These are phyloP conservation scores for Exobasidium rhododendri DNA, from an alignment of 1,284 basidiomycete genomes.

Conservation along the genomic window DNA sequence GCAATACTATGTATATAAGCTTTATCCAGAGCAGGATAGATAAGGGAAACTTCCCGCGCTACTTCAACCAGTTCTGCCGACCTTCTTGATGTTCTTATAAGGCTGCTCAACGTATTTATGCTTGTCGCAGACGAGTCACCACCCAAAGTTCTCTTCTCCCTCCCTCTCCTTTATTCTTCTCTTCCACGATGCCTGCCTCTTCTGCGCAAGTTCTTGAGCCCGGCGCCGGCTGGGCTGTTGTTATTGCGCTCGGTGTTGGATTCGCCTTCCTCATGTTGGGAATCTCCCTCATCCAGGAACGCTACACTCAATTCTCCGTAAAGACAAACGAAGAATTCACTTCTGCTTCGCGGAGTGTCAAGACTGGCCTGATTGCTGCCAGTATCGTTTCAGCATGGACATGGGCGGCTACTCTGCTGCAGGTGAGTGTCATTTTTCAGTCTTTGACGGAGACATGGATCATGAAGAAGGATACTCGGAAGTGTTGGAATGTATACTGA, in stretches of 20 bases:
- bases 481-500: too few relatives aligned
- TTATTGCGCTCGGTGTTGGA: conserved; percentile 44
- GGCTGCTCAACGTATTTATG: too few relatives aligned
- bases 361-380: conserved; percentile 82
- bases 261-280: conserved; percentile 44
- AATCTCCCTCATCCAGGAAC: conserved; percentile 43
- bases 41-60: too few relatives aligned
- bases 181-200: conserved; percentile 15
- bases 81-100: too few relatives aligned
- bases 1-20: too few relatives aligned
- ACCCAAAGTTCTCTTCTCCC: background rate
- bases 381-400: conserved; percentile 68
- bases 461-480: background rate
- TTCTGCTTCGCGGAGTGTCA: conserved; percentile 56
- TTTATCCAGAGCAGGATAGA: too few relatives aligned
- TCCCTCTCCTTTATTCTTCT: background rate
- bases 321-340: conserved; percentile 50
- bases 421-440: too few relatives aligned
- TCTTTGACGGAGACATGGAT: too few relatives aligned
- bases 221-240: conserved; percentile 50
- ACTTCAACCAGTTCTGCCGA: too few relatives aligned
- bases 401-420: conserved; percentile 61
- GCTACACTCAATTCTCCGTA: conserved; percentile 37
- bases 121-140: too few relatives aligned
- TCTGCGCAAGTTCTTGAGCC: conserved; percentile 34